Base-by-base conservation (phyloP, 2,329 filamentous ascomycete genomes). In the Exophiala bonariae region DNA sequence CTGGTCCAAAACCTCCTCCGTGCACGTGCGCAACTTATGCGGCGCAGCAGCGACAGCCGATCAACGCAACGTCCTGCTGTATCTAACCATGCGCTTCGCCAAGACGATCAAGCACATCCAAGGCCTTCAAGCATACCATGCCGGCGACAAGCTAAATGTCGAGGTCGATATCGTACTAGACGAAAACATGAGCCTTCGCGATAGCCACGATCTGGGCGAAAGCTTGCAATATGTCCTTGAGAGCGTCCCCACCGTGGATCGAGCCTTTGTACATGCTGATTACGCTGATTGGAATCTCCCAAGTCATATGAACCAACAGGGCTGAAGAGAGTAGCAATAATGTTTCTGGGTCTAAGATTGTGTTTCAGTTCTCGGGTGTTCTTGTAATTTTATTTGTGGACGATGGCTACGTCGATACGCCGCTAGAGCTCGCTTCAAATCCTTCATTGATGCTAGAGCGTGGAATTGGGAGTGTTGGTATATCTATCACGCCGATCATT, bases 71-170 rank as follows among this genome's bases (percentile, higher is more conserved):
- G 81, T 95, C 37, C 69, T 96, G 17, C 76, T 96, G 1, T 96
- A 96, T 69, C 79, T 95, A 58, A 93, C 90, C 1, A 95, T 96
- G 87, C 86, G 91, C 16, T 96, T 96, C 63, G 90, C 90, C 36
- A 89, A 87, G 57, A 86, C 87, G 10, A 95, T 96, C 62, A 83
- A 82, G 61, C 85, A 89, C 63, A 93, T 95, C 51, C 89, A 93
- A 64, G 89, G 89, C 23, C 71, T 93, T 46, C 85, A 90, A 57
- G 89, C 89, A 2, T 95, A 93, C 64, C 89, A 95, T 61, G 83
- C 85, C 0, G 89, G 89, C 19, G 89, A 93, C 65, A 91, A 90
- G 72, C 76, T 93, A 48, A 90, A 89, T 55, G 87, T 92, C 19
- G 82, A 86, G 60, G 87, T 92, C 9, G 89, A 95, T 65, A 86